Evolutionary conservation across 192 early-diverging fungal species (phyloP).

Genomic region (Podochytrium sp.): DNA sequence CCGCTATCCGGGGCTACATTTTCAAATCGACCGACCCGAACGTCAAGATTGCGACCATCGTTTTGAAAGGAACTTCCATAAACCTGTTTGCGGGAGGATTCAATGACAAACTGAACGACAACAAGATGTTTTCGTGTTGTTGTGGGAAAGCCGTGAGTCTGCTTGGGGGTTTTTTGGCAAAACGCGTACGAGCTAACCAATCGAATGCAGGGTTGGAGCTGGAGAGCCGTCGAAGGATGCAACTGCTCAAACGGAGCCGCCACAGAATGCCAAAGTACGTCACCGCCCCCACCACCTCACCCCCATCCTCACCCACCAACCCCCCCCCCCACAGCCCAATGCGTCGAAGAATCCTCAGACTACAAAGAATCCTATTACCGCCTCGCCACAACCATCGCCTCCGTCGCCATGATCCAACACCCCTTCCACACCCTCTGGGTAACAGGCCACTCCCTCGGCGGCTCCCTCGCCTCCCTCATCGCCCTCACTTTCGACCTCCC

Average conservation of each 20-base stretch:
- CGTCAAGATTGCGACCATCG: conserved; percentile 72
- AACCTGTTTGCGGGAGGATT: conserved; percentile 37
- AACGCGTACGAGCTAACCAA: background rate
- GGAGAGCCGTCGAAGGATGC: conserved; percentile 22
- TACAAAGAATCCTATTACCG: conserved; percentile 46
- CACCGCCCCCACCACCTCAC: background rate
- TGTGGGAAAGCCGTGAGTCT: conserved; percentile 74
- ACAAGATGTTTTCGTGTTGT: conserved; percentile 94
- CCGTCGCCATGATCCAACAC: background rate
- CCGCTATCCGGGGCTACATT: conserved; percentile 80
- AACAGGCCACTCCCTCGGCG: conserved; percentile 68
- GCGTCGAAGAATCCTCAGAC: conserved; percentile 24
- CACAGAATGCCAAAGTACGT: conserved; percentile 15
- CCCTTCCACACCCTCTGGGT: conserved; percentile 60
- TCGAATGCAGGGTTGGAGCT: conserved; percentile 21
- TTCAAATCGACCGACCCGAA: conserved; percentile 62
- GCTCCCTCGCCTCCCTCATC: conserved; percentile 68
- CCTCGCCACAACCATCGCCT: conserved; percentile 30
- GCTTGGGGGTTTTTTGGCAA: background rate
- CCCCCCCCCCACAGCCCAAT: conserved; percentile 11
- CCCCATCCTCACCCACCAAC: background rate
- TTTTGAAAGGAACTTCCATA: conserved; percentile 77
- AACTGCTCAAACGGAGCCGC: conserved; percentile 21
- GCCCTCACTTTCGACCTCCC: conserved; percentile 85
- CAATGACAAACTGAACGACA: conserved; percentile 69